phyloP scores from a whole-genome alignment of 305 asterid genomes.

The Andrographis paniculata region DNA sequence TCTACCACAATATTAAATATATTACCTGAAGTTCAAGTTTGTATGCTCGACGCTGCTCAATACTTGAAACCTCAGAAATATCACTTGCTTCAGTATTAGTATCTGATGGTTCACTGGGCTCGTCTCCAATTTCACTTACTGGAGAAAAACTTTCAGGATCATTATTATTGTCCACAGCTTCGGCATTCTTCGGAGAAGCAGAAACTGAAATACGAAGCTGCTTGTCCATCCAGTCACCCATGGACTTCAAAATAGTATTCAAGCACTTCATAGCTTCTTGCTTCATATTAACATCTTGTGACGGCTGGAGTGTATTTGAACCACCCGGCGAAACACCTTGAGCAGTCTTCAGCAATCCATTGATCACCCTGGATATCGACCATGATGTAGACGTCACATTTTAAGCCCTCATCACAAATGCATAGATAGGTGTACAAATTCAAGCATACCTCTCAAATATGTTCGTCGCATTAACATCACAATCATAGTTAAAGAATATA shows the following conservation, averaged over 20 bases:
- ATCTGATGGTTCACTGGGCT: conserved; percentile 68
- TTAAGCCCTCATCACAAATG: no score
- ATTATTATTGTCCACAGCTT: conserved; percentile 46
- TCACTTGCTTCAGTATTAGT: conserved; percentile 82
- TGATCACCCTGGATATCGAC: conserved; percentile 68
- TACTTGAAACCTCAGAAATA: conserved; percentile 77
- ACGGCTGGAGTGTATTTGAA: conserved; percentile 73
- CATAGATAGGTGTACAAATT: no score
- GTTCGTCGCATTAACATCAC: conserved; percentile 99
- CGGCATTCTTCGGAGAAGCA: conserved; percentile 56
- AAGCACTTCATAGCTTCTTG: conserved; percentile 94
- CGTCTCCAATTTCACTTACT: conserved; percentile 65
- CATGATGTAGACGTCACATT: conserved; percentile 5
- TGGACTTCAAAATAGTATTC: conserved; percentile 73
- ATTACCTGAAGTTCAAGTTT: conserved; percentile 99
- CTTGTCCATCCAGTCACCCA: conserved; percentile 99
- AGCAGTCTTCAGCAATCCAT: conserved; percentile 98
- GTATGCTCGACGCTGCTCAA: conserved; percentile 98
- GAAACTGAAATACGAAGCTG: conserved; percentile 86
- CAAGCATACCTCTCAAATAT: conserved; percentile 91
- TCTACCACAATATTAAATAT: conserved; percentile 9
- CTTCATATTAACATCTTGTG: conserved; percentile 82
- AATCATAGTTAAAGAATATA: conserved; percentile 56
- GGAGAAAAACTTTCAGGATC: conserved; percentile 53
- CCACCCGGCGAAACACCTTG: conserved; percentile 96